Evolutionary conservation across 495 filamentous ascomycete species (phyloP), one percentile per base, ranked within the genome.

Genomic region (Tetracladium marchalianum): DNA sequence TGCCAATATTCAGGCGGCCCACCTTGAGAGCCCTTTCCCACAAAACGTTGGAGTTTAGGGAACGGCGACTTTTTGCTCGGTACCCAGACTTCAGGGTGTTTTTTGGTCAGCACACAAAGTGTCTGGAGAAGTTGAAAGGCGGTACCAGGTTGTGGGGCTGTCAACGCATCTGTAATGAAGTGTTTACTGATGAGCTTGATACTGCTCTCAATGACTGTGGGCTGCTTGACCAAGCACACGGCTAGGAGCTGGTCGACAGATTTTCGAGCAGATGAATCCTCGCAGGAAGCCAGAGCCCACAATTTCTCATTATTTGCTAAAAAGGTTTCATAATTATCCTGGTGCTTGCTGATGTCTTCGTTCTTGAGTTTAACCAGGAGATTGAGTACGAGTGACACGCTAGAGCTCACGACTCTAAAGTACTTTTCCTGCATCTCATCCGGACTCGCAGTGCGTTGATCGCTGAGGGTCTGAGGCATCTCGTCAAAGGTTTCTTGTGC

Each of bases 381-480:
- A 41, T 72, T 71, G 17, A 66, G 53, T 19, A 82, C 64, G 4
- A 85, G 62, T 7, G 71, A 68, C 17, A 85, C 56, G 52, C 73
- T 77, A 15, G 80, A 78, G 12, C 79, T 79, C 16, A 88, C 73
- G 5, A 94, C 87, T 45, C 92, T 73, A 24, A 77, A 71, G 63
- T 93, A 92, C 55, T 95, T 96, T 1, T 80, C 78, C 46, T 85
- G 70, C 0, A 85, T 77, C 56, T 99, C 92, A 53, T 96, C 90
- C 10, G 81, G 68, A 48, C 80, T 90, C 22, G 84, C 80, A 5
- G 78, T 85, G 43, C 89, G 75, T 62, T 90, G 82, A 60, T 97
- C 93, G 58, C 89, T 95, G 39, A 99, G 67, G 0, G 87, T 92
- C 19, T 78, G 68, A 2, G 78, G 63, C 2, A 81, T 87, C 63